Base-by-base conservation (phyloP, 192 early-diverging fungal species). In the Coemansia brasiliensis region DNA sequence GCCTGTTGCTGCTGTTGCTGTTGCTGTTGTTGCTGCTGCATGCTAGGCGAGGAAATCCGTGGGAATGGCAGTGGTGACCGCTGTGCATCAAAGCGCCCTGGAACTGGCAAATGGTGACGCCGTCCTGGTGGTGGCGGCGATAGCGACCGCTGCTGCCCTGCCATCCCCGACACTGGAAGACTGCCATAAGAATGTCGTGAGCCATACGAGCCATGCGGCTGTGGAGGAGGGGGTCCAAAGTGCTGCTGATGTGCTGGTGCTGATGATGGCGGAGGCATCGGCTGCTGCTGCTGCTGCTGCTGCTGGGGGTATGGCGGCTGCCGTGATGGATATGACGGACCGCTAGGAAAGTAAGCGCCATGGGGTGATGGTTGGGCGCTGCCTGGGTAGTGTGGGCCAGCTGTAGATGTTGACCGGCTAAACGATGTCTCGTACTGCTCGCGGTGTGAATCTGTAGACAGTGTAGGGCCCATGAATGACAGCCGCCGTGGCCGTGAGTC, bases 361-460 rank as follows among this genome's bases (percentile, higher is more conserved):
- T 67, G 61, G 12, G 74, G 64, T 46, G 68, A 72, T 24, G 58
- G 27, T 69, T 69, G 73, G 3, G 45, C 50, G 35, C 65, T 59
- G 13, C 53, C 35, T 6, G 44, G 22, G 42, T 55, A 65, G 32
- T 59, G 58, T 16, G 17, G 52, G 12, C 61, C 68, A 8, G 66
- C 43, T 0, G 24, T 51, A n/a, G 65, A 68, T 0, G 75, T 79
- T 11, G 75, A 79, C n/a, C 75, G 60, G 44, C 69, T 67, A 49
- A 68, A 72, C 35, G 75, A 79, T 40, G 58, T 72, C 49, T 79
- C 69, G 32, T 79, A 79, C 39, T 79, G 69, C 17, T 79, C 74
- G 24, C 72, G 65, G 13, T 58, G 60, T 12, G 45, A n/a, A 17
- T 77, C 68, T 1, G 45, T 29, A 5, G 44, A 18, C 43, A 60